Base-by-base conservation (phyloP, 352 stramenopile genomes). In the Globisporangium iwayamae region DNA sequence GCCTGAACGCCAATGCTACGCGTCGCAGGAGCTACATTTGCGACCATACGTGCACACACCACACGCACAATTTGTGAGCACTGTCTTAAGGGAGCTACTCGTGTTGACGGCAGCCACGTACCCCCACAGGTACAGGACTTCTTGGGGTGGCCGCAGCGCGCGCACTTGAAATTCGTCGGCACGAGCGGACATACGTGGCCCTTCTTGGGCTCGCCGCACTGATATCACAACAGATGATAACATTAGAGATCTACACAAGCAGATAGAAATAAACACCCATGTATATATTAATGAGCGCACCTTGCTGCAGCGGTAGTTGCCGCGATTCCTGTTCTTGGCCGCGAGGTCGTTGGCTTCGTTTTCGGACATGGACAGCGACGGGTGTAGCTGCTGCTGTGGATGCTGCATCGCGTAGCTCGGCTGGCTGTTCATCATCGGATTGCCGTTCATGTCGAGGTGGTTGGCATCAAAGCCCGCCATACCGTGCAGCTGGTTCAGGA, bases 241-340 rank as follows among this genome's bases (percentile, higher is more conserved):
- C 18, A 16, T 47, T 10, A 47, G 4, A 64, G 18, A 4, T 48
- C 13, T 10, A 54, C 56, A 6, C 22, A 56, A 0, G 34, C 46
- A 53, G 8, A 28, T 28, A 28, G 25, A 28, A 28, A 28, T 28
- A 32, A 10, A 28, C 9, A 34, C n/a, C 2, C 41, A 10, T n/a
- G 5, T 10, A 9, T 22, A 4, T 25, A 39, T 30, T 38, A 38
- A 54, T n/a, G 11, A n/a, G 39, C 52, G 22, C 51, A 89, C 83
- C 79, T 93, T 93, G 70, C 82, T 92, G 71, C 86, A 94, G 34
- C 86, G 82, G 58, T 94, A 94, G 69, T 94, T 94, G 69, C 86
- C 86, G 54, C 86, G 86, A 65, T 94, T 93, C 28, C 84, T 69
- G 68, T 91, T 91, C 70, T 90, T 90, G 41, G 63, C 65, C 4